phyloP scores from a whole-genome alignment of 1,284 basidiomycete genomes.

The Trichosporon inkin region DNA sequence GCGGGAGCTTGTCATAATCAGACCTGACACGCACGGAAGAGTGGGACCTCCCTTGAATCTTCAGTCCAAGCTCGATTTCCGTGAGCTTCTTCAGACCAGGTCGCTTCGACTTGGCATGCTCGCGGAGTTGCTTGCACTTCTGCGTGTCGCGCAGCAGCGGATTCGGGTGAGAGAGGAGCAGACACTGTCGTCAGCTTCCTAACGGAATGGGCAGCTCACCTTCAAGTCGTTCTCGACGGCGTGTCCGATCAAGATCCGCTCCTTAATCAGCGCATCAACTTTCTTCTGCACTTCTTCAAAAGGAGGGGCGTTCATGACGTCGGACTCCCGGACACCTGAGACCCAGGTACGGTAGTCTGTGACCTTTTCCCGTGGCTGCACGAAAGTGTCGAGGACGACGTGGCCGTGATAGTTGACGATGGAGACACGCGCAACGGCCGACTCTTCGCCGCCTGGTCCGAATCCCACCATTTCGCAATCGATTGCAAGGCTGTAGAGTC shows the following conservation, averaged over 20 bases:
- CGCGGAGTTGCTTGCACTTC: conserved; percentile 53
- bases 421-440: conserved; percentile 82
- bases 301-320: conserved; percentile 72
- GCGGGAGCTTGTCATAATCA: background rate
- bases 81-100: conserved; percentile 77
- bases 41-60: conserved; percentile 85
- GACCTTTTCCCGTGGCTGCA: conserved; percentile 79
- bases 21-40: conserved; percentile 61
- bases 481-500: conserved; percentile 57
- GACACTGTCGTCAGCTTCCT: conserved; percentile 56
- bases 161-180: conserved; percentile 85
- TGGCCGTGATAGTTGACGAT: conserved; percentile 87
- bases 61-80: conserved; percentile 71
- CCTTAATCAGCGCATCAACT: conserved; percentile 74
- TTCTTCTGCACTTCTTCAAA: conserved; percentile 77
- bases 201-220: conserved; percentile 48
- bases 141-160: conserved; percentile 80
- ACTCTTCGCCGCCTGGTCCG: conserved; percentile 72
- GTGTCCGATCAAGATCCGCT: conserved; percentile 84
- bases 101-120: conserved; percentile 58
- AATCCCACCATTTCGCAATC: conserved; percentile 99
- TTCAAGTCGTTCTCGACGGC: conserved; percentile 89
- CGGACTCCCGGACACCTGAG: conserved; percentile 74
- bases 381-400: conserved; percentile 77
- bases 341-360: conserved; percentile 91